Evolutionary conservation across 176 grass and related monocot species (phyloP).

Genomic region (Aegilops longissima): DNA sequence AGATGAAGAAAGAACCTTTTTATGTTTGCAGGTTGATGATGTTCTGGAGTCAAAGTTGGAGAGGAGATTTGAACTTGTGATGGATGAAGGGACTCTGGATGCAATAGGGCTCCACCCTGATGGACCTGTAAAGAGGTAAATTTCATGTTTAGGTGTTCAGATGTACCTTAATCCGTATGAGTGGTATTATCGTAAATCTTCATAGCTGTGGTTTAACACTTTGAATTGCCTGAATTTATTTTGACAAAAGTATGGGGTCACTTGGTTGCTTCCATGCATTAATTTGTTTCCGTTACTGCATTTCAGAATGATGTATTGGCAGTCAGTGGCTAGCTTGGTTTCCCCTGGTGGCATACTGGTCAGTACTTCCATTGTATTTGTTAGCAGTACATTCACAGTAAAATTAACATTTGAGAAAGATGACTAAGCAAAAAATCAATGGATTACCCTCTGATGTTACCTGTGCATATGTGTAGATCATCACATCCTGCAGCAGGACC

Average conservation of each 20-base stretch:
- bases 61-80: conserved; percentile 85
- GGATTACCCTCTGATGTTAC: neutral
- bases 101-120: conserved; percentile 82
- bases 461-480: conserved; percentile 45
- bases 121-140: conserved; percentile 84
- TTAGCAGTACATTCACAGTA: neutral
- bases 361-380: conserved; percentile 24
- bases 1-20: conserved; percentile 17
- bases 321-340: conserved; percentile 76
- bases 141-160: neutral
- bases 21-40: conserved; percentile 75
- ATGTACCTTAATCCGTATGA: neutral
- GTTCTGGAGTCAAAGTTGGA: conserved; percentile 89
- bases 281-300: conserved; percentile 18
- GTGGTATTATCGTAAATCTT: neutral
- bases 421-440: neutral
- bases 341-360: conserved; percentile 84
- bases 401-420: conserved; percentile 1
- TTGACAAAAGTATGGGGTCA: neutral
- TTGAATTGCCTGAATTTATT: neutral
- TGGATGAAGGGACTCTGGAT: conserved; percentile 96
- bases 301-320: conserved; percentile 97
- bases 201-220: neutral
- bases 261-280: neutral
- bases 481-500: conserved; percentile 80